Base-by-base conservation (phyloP, 2,329 filamentous ascomycete genomes). In the Hypoxylon sp. region DNA sequence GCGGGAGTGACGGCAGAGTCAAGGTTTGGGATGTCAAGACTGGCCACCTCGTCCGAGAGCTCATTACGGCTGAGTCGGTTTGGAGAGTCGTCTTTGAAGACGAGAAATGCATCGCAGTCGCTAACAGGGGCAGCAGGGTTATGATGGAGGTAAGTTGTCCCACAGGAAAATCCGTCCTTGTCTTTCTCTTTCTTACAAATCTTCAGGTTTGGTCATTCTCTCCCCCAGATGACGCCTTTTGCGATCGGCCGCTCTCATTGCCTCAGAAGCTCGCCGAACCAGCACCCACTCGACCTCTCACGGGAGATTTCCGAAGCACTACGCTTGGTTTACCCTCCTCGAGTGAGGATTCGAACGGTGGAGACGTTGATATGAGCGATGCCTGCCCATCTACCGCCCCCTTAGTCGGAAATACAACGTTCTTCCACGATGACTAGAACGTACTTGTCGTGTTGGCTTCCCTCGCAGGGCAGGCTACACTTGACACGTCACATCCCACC, bases 71-170 rank as follows among this genome's bases (percentile, higher is more conserved):
- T 0, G 94, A 99, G 71, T 93, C 94, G 13, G 95, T 99, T 0
- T 99, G 95, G 95, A 85, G 95, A 58, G 94, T 99, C 27, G 95
- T 96, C 0, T 99, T 99, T 73, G 95, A 99, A 72, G 94, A 97
- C 65, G 95, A 99, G 76, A 98, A 97, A 75, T 96, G 94, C 56
- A 94, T 99, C 24, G 94, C 97, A 26, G 90, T 99, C 82, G 95
- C 95, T 7, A 89, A 92, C 68, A 85, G 94, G 58, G 86, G 86
- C 48, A 88, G 88, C 53, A 87, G 93, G 62, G 98, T 96, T 0
- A 90, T 98, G 62, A 99, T 99, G 95, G 95, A 99, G 88, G 94
- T 96, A 78, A 79, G 88, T 74, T 9, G 26, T 26, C 23, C 40
- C 11, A 31, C 31, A 4, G 23, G 48, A 3, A n/a, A 11, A 21